phyloP scores from a whole-genome alignment of 1,139 yeast species.

The Maudiozyma humilis region DNA sequence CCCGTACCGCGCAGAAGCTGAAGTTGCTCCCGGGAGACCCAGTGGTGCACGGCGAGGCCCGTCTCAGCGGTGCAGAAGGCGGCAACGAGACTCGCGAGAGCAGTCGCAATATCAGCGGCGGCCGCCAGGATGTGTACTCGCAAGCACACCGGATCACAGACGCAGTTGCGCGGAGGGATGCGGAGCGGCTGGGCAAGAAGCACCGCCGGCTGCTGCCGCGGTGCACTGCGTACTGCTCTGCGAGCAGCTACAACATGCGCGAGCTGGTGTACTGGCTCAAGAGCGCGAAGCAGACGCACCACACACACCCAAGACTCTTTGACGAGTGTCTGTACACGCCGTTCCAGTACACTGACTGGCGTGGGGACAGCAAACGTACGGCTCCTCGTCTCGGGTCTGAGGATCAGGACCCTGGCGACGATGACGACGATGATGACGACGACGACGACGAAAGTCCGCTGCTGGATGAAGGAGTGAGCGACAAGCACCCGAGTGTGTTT shows the following conservation, averaged over 20 bases:
- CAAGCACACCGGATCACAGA: slow-evolving; percentile 82
- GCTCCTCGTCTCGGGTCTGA: too few relatives aligned
- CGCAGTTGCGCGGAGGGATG: slow-evolving; percentile 88
- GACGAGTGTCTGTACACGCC: slow-evolving; percentile 94
- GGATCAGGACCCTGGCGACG: slow-evolving; percentile 46
- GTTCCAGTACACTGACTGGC: slow-evolving; percentile 73
- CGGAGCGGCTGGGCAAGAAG: slow-evolving; percentile 83
- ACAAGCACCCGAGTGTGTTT: slow-evolving; percentile 66
- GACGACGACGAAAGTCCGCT: too few relatives aligned
- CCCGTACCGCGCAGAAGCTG: slow-evolving; percentile 79
- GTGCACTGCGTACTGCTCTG: slow-evolving; percentile 93
- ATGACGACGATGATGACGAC: slow-evolving; percentile 93
- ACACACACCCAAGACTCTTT: slow-evolving; percentile 76
- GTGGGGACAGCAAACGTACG: slow-evolving; percentile 45
- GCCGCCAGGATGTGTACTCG: slow-evolving; percentile 68
- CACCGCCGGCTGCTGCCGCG: slow-evolving; percentile 79
- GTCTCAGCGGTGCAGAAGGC: neutral
- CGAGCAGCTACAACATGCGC: slow-evolving; percentile 84
- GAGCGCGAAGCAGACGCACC: slow-evolving; percentile 64
- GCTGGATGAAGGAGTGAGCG: slow-evolving; percentile 61
- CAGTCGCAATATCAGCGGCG: too few relatives aligned
- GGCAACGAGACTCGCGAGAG: slow-evolving; percentile 23
- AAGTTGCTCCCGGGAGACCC: slow-evolving; percentile 82
- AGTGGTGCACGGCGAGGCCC: neutral
- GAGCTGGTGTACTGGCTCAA: slow-evolving; percentile 79